Percentiles rank a stretch among this genome's conserved stretches.
phyloP scores from a whole-genome alignment of 1,284 basidiomycete genomes.

The Moesziomyces antarcticus region DNA sequence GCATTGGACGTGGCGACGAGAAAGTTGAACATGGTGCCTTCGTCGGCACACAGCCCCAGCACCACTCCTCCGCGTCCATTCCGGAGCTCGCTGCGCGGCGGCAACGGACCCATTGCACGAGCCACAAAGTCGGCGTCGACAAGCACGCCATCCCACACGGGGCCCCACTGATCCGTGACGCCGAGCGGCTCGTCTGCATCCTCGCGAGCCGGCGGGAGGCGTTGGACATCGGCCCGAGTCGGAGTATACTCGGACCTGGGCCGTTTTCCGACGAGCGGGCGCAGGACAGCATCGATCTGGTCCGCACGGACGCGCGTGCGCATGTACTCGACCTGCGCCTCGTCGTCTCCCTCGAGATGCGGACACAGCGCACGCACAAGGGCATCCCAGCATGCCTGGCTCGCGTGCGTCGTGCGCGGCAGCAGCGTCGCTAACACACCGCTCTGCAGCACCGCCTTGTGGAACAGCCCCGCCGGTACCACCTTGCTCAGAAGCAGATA shows the following conservation, averaged over 20 bases:
- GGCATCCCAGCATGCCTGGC: slow-evolving; percentile 42
- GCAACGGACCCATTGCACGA: slow-evolving; percentile 19
- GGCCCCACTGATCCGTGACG: slow-evolving; percentile 43
- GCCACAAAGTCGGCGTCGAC: slow-evolving; percentile 27
- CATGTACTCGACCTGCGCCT: slow-evolving; percentile 32
- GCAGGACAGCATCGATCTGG: slow-evolving; percentile 20
- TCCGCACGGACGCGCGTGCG: slow-evolving; percentile 29
- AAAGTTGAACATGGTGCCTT: slow-evolving; percentile 56
- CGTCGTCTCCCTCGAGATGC: slow-evolving; percentile 24
- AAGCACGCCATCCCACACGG: slow-evolving; percentile 49
- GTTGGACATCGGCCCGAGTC: not conserved
- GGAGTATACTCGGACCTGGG: slow-evolving; percentile 42
- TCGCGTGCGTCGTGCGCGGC: slow-evolving; percentile 36
- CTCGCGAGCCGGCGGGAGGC: slow-evolving; percentile 26
- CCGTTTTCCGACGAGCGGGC: slow-evolving; percentile 29
- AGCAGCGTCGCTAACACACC: slow-evolving; percentile 40
- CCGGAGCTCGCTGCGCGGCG: slow-evolving; percentile 15
- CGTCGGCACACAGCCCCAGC: slow-evolving; percentile 46
- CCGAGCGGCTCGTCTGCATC: slow-evolving; percentile 10
- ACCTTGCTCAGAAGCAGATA: slow-evolving; percentile 33
- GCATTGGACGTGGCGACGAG: slow-evolving; percentile 30
- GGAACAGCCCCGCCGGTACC: slow-evolving; percentile 38
- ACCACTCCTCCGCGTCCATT: slow-evolving; percentile 42
- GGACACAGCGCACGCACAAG: slow-evolving; percentile 25
- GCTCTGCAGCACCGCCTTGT: slow-evolving; percentile 43